phyloP scores from a whole-genome alignment of 345 rosid species.

The Camelina laxa region DNA sequence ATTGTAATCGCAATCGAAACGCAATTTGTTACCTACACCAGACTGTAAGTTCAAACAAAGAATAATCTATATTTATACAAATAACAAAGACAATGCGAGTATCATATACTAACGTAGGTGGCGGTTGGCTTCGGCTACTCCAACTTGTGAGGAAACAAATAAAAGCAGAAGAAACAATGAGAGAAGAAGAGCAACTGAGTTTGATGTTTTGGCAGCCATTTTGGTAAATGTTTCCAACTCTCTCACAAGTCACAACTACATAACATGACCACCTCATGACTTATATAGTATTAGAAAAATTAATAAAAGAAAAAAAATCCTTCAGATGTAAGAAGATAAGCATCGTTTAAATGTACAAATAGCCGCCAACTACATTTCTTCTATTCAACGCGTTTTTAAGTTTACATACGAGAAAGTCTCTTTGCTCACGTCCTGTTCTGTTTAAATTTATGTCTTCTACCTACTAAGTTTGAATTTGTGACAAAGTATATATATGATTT shows the following conservation, averaged over 20 bases:
- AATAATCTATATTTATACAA: background rate
- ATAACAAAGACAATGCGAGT: background rate
- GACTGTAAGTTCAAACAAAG: background rate
- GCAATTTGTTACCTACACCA: conserved; percentile 4
- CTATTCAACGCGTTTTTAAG: conserved; percentile 1
- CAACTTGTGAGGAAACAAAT: conserved; percentile 13
- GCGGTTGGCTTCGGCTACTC: conserved; percentile 23
- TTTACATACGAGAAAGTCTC: background rate
- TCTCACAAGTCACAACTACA: background rate
- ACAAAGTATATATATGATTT: background rate
- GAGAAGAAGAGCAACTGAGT: conserved; percentile 24
- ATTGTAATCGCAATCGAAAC: background rate
- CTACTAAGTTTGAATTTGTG: conserved; percentile 8
- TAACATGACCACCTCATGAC: background rate
- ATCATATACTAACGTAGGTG: conserved; percentile 9
- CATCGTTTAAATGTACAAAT: conserved; percentile 1
- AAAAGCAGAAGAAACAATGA: conserved; percentile 14
- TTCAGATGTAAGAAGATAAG: background rate
- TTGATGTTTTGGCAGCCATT: conserved; percentile 27
- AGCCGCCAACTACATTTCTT: background rate
- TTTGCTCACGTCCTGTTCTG: background rate
- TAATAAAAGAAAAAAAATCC: background rate
- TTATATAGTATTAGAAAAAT: background rate
- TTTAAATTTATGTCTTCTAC: background rate
- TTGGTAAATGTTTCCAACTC: background rate